Base-by-base conservation (phyloP, 2,329 filamentous ascomycete genomes). In the Penicillium frequentans region DNA sequence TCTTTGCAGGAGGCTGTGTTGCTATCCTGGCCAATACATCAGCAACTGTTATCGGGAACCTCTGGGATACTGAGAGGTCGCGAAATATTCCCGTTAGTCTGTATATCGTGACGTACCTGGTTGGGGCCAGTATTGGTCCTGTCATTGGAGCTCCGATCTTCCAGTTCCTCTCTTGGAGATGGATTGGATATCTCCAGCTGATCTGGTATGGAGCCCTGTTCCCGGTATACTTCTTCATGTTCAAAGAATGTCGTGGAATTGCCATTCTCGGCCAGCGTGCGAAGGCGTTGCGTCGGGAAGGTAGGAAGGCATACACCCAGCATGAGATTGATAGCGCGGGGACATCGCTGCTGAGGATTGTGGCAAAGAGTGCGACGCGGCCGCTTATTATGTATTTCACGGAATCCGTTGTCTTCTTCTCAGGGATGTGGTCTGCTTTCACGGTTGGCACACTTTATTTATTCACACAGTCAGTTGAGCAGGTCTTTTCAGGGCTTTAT, bases 151-250 rank as follows among this genome's bases (percentile, higher is more conserved):
- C 74, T 31, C 66, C 72, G 0, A 71, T 76, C 23, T 62, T 60
- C 16, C 49, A 60, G 14, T 61, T 51, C 26, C 62, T 68, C 19
- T 57, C 62, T 1, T 64, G 61, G 65, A 62, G 64, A 21, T 79
- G 77, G 77, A 75, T 80, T 42, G 75, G 73, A 19, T 70, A 76
- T 47, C 64, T 75, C 9, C 76, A 80, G 47, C 66, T 80, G n/a
- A 76, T 79, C 47, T 73, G 76, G 68, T 67, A 64, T 24, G 66
- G 65, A 1, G 63, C 61, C 1, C 59, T 74, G 9, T 71, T 77
- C n/a, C 75, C 77, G 0, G 31, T 79, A 1, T 67, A 79, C 24
- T 69, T 71, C 45, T 60, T 79, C 14, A 56, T 77, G 39, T 71
- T 79, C 43, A 68, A 70, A 37, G 77, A 79, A 51, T 77, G 75